Conservation (phyloP, 257 asterid species). For the Penstemon newberryi region DNA sequence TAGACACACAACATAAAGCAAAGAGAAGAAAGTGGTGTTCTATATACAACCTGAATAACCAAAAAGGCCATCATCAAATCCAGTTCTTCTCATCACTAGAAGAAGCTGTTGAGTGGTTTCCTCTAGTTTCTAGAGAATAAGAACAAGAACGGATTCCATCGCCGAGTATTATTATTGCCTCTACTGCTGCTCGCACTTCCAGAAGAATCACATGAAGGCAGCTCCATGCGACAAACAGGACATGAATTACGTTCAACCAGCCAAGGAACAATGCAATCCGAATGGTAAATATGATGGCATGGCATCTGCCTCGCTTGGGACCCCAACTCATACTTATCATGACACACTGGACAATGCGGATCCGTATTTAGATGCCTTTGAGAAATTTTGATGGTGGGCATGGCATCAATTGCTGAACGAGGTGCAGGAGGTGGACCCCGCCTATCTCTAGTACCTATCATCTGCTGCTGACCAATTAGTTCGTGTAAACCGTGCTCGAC, state of each 20-base stretch:
- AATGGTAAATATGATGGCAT: slow-evolving; percentile 66
- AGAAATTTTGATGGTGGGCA: slow-evolving; percentile 61
- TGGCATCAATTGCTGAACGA: slow-evolving; percentile 65
- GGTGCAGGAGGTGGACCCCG: slow-evolving; percentile 68
- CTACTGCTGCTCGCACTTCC: slow-evolving; percentile 39
- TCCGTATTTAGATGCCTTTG: slow-evolving; percentile 59
- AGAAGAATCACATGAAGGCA: slow-evolving; percentile 46
- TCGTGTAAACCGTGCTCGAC: slow-evolving; percentile 45
- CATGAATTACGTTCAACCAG: slow-evolving; percentile 69
- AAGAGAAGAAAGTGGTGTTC: slow-evolving; percentile 10
- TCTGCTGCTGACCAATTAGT: slow-evolving; percentile 38
- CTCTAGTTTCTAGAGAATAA: slow-evolving; percentile 37
- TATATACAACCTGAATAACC: slow-evolving; percentile 33
- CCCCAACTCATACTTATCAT: slow-evolving; percentile 65
- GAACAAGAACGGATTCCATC: slow-evolving; percentile 53
- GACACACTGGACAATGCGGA: slow-evolving; percentile 70
- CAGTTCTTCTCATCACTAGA: slow-evolving; percentile 38
- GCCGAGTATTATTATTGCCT: slow-evolving; percentile 43
- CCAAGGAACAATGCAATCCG: slow-evolving; percentile 85
- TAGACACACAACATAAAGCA: slow-evolving; percentile 25
- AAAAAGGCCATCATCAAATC: slow-evolving; percentile 44
- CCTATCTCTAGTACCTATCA: slow-evolving; percentile 43
- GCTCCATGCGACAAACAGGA: slow-evolving; percentile 72
- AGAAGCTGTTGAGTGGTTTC: slow-evolving; percentile 41
- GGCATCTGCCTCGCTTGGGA: slow-evolving; percentile 77